Evolutionary conservation across 306 rosid species (phyloP).

Genomic region (Prosopis cineraria): DNA sequence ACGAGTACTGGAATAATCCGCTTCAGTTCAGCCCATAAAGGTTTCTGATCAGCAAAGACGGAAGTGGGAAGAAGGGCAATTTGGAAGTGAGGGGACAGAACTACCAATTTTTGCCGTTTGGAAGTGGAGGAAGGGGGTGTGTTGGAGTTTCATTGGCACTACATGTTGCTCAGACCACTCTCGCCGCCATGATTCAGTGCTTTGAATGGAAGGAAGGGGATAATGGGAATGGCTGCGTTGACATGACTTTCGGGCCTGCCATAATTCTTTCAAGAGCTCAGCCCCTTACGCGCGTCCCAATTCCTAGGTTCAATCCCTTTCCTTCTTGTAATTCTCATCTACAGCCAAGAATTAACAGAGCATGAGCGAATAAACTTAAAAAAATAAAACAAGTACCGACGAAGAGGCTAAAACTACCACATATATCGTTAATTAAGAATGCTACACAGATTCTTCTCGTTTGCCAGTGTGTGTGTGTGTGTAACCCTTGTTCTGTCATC

Average conservation of each 20-base stretch:
- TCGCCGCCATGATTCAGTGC: constrained; percentile 73
- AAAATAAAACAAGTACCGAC: background rate
- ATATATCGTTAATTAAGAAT: no score
- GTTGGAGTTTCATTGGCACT: constrained; percentile 66
- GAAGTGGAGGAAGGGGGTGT: constrained; percentile 80
- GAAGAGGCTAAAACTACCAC: no score
- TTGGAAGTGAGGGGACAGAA: constrained; percentile 61
- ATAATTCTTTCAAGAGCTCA: constrained; percentile 61
- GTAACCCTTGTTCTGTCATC: no score
- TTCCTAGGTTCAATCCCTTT: constrained; percentile 38
- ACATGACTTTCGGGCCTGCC: constrained; percentile 60
- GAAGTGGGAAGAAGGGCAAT: constrained; percentile 29
- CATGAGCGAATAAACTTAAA: no score
- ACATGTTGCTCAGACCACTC: constrained; percentile 51
- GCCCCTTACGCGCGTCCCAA: constrained; percentile 53
- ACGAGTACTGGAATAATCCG: constrained; percentile 60
- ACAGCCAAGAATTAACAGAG: background rate
- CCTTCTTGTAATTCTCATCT: background rate
- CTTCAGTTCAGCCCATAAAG: constrained; percentile 59
- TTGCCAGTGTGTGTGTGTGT: no score
- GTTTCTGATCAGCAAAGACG: constrained; percentile 43
- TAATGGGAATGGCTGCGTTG: constrained; percentile 34
- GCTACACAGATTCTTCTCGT: no score
- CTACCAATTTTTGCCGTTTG: constrained; percentile 70
- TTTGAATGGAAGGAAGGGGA: constrained; percentile 56